Evolutionary conservation across 2,329 filamentous ascomycete genomes (phyloP), one percentile per base, ranked within the genome.

Genomic region (Fusarium verticillioides): DNA sequence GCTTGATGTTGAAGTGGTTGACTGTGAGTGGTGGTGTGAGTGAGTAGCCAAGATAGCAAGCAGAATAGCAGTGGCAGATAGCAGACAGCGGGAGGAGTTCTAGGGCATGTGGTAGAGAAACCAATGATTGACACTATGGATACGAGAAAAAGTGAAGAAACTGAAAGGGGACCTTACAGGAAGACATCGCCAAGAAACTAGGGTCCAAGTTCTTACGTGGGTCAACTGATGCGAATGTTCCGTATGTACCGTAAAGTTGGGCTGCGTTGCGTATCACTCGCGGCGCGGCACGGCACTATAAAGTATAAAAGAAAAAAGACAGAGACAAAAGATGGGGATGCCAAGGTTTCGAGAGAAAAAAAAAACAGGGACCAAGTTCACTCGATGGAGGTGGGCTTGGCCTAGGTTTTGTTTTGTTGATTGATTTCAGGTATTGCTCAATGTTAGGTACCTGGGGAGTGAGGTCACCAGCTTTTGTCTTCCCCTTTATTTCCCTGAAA

Each of bases 1-100:
- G 82, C 80, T 84, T 87, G 70, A 84, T 82, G 59, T 79, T 80
- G 74, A 82, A 84, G 46, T 82, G 79, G 72, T 87, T 87, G 81
- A 86, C 86, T 87, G 44, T 54, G 12, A 39, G 34, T 23, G 37
- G 46, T 44, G 43, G 43, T 28, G 43, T 46, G 61, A 28, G 42
- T 67, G 23, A 60, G 32, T 56, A 50, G 26, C 43, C 50, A 16
- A 18, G 18, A 49, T 52, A 37, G 54, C 54, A 60, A 57, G 44
- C 19, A 37, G 46, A 32, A 26, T 8, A 12, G 47, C 10, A 58
- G n/a, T 26, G 9, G n/a, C 18, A 21, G 32, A 53, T 37, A 53
- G 50, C 34, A 53, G 50, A 44, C 5, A 40, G 26, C 28, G 43
- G n/a, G 30, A 28, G 30, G 12, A 61, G 32, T 10, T 26, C 23